Percentiles rank a stretch among this genome's conserved stretches.
phyloP scores from a whole-genome alignment of 2,329 filamentous ascomycete species.

The Colletotrichum limetticola region DNA sequence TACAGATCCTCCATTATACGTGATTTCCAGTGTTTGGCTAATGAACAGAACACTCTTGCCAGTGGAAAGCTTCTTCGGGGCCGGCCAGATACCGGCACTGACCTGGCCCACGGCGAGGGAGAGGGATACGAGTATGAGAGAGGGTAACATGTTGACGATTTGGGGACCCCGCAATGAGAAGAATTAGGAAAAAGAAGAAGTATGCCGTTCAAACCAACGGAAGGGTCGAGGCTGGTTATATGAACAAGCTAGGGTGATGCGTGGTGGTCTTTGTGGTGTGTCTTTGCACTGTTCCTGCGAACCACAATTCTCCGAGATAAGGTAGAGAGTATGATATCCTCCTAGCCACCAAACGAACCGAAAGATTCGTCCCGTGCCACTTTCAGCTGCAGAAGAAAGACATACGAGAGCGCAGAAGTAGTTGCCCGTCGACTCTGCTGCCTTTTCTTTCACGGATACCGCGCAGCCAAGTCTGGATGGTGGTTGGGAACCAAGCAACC shows the following conservation, averaged over 20 bases:
- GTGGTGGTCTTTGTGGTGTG: background rate
- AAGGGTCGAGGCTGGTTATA: conserved; percentile 8
- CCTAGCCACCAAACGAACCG: conserved; percentile 10
- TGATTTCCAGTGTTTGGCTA: conserved; percentile 60
- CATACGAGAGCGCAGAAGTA: conserved; percentile 6
- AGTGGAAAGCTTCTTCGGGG: conserved; percentile 60
- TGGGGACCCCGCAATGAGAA: background rate
- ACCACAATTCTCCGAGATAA: background rate
- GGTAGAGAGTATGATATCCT: background rate
- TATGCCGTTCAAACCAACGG: background rate
- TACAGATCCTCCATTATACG: conserved; percentile 69
- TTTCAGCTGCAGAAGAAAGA: conserved; percentile 9
- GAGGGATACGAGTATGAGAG: conserved; percentile 49
- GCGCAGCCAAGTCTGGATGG: conserved; percentile 6
- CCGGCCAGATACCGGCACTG: conserved; percentile 66
- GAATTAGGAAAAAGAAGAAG: background rate
- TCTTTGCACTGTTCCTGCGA: background rate
- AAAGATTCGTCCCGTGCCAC: conserved; percentile 8
- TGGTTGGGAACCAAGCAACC: conserved; percentile 20
- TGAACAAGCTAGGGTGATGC: background rate
- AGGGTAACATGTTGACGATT: conserved; percentile 41
- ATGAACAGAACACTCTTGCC: conserved; percentile 66
- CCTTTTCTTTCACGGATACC: background rate
- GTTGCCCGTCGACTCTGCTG: background rate
- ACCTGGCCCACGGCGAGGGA: conserved; percentile 53